phyloP scores from a whole-genome alignment of 768 basidiomycete species.

The Trametes cingulata region DNA sequence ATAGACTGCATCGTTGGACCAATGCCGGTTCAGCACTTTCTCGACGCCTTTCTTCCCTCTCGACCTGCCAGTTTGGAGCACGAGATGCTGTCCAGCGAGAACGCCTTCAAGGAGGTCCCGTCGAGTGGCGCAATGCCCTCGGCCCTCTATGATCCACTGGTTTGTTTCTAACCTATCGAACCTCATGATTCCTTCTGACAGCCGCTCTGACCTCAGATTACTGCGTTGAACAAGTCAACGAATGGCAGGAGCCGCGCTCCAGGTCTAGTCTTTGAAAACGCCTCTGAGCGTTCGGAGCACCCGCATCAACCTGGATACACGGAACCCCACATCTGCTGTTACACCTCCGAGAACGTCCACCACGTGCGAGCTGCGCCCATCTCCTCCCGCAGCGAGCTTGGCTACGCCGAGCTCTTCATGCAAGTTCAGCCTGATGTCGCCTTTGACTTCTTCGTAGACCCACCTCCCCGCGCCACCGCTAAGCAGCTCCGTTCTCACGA shows the following conservation, averaged over 20 bases:
- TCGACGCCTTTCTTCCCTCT: neutral
- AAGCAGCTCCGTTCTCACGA: too few relatives aligned
- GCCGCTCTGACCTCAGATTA: neutral
- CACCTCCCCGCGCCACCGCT: neutral
- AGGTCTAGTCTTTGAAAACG: slow-evolving; percentile 2
- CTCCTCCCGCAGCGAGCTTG: neutral
- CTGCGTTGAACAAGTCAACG: neutral
- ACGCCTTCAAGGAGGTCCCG: slow-evolving; percentile 1
- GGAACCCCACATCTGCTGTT: slow-evolving; percentile 15
- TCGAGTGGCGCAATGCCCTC: neutral
- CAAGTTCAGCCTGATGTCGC: neutral
- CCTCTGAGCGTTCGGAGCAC: neutral
- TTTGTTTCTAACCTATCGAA: neutral
- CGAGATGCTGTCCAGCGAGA: too few relatives aligned
- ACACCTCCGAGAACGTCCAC: neutral
- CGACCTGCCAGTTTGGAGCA: too few relatives aligned
- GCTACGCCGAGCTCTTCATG: slow-evolving; percentile 18
- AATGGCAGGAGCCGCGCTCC: neutral
- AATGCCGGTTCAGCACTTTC: slow-evolving; percentile 10
- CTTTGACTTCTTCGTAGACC: slow-evolving; percentile 14
- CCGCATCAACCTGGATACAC: neutral
- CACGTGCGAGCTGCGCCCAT: neutral
- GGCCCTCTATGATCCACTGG: neutral
- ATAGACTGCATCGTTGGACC: slow-evolving; percentile 3
- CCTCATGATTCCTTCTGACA: neutral